Conservation (phyloP, 371 early-diverging fungal species). For the Syncephalastrum contaminatum region DNA sequence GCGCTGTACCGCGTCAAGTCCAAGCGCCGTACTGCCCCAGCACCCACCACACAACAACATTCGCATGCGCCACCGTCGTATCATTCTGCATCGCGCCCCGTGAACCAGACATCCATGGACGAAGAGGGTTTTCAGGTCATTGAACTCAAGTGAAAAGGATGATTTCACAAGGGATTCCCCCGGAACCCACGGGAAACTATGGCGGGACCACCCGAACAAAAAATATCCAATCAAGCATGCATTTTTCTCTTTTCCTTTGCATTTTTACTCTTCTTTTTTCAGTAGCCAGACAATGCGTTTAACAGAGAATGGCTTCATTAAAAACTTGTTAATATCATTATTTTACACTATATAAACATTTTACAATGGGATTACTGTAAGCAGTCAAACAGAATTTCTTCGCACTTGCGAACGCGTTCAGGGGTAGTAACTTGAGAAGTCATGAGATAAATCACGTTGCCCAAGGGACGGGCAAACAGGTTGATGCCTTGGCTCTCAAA, state of each 20-base stretch:
- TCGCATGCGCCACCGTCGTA: neutral
- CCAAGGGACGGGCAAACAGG: conserved; percentile 70
- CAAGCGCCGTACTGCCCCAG: conserved; percentile 10
- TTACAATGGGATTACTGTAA: conserved; percentile 1
- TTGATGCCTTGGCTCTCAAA: conserved; percentile 41
- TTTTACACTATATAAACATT: too few species aligned
- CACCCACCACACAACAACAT: neutral
- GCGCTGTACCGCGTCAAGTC: conserved; percentile 20
- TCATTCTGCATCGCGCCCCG: neutral
- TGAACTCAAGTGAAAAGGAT: conserved; percentile 21
- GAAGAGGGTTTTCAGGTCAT: conserved; percentile 31
- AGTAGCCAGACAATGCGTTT: too few species aligned
- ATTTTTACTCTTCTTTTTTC: conserved; percentile 2
- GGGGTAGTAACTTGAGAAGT: conserved; percentile 61
- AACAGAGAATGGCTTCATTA: too few species aligned
- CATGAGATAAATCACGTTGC: conserved; percentile 80
- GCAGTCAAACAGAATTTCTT: conserved; percentile 37
- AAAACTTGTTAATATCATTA: too few species aligned
- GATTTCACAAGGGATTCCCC: neutral
- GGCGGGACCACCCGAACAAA: conserved; percentile 2
- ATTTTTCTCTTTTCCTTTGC: conserved; percentile 2
- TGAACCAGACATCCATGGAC: conserved; percentile 10
- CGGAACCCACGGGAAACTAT: neutral
- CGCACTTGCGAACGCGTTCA: conserved; percentile 51
- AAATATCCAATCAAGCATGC: neutral